phyloP scores from a whole-genome alignment of 1,139 yeast species.

The Ogataea hybrid region DNA sequence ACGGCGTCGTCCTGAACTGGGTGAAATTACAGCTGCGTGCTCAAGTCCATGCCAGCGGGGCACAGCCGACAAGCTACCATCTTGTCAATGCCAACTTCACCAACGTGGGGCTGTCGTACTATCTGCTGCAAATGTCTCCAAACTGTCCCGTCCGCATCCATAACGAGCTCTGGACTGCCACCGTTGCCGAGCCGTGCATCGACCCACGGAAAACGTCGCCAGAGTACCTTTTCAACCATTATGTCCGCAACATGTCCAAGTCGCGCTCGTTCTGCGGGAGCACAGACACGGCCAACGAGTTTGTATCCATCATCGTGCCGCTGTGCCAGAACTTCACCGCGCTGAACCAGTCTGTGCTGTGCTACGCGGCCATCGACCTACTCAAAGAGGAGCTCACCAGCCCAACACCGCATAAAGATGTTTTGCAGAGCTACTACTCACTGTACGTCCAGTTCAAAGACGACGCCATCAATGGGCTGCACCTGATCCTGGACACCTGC shows the following conservation, averaged over 20 bases:
- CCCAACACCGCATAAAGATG: neutral
- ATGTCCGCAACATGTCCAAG: slow-evolving; percentile 18
- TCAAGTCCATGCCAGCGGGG: neutral
- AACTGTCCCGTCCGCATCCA: neutral
- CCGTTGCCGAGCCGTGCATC: slow-evolving; percentile 2
- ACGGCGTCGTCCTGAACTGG: slow-evolving; percentile 10
- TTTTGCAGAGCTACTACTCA: slow-evolving; percentile 13
- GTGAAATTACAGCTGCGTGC: slow-evolving; percentile 2
- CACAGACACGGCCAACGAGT: slow-evolving; percentile 19
- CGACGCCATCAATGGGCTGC: slow-evolving; percentile 23
- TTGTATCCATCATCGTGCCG: slow-evolving; percentile 23
- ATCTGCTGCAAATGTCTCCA: neutral
- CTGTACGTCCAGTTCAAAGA: slow-evolving; percentile 21
- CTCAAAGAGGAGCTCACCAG: slow-evolving; percentile 13
- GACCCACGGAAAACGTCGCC: slow-evolving; percentile 8
- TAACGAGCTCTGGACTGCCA: neutral
- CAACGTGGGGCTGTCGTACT: neutral
- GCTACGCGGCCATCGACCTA: slow-evolving; percentile 18
- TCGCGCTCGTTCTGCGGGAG: slow-evolving; percentile 17
- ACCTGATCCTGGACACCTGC: slow-evolving; percentile 21
- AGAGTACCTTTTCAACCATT: slow-evolving; percentile 20
- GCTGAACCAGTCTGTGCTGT: slow-evolving; percentile 20
- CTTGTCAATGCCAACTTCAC: slow-evolving; percentile 4
- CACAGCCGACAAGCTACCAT: neutral
- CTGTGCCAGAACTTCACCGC: slow-evolving; percentile 19